phyloP scores from a whole-genome alignment of 495 filamentous ascomycete species.

The Aspergillus diversus region DNA sequence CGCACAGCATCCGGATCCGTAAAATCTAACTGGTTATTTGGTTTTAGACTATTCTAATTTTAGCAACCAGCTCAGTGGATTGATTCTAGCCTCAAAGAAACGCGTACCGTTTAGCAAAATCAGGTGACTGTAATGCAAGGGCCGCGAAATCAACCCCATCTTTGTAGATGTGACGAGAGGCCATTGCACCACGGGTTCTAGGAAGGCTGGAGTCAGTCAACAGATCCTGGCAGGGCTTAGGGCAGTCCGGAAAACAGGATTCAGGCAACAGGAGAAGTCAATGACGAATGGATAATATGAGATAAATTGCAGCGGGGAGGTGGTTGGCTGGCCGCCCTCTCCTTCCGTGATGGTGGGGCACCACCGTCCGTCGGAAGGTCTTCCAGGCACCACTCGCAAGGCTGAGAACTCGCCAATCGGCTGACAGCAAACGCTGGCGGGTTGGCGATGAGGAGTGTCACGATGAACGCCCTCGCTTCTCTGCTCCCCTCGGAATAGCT shows the following conservation, averaged over 20 bases:
- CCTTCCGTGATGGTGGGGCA: neutral
- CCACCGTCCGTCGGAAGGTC: neutral
- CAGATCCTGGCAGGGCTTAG: neutral
- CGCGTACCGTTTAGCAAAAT: slow-evolving; percentile 60
- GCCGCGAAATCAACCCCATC: slow-evolving; percentile 64
- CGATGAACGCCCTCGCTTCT: no score
- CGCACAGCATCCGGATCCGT: slow-evolving; percentile 75
- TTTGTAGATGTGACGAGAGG: slow-evolving; percentile 55
- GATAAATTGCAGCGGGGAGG: neutral
- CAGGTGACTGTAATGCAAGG: slow-evolving; percentile 58
- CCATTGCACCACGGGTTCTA: slow-evolving; percentile 26
- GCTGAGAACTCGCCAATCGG: neutral
- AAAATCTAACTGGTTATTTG: slow-evolving; percentile 77
- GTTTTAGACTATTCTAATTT: slow-evolving; percentile 51
- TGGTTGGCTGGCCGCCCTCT: neutral
- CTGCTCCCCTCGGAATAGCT: no score
- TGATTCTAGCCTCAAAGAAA: slow-evolving; percentile 3
- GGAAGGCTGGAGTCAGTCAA: neutral
- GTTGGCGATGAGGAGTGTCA: no score
- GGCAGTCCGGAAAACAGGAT: neutral
- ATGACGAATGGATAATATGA: neutral
- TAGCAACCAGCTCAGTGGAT: neutral
- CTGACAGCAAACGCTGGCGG: neutral
- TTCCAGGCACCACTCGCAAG: slow-evolving; percentile 1
- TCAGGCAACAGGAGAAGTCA: neutral